Conservation (phyloP, 768 basidiomycete genomes). For the Termitomyces sp. region DNA sequence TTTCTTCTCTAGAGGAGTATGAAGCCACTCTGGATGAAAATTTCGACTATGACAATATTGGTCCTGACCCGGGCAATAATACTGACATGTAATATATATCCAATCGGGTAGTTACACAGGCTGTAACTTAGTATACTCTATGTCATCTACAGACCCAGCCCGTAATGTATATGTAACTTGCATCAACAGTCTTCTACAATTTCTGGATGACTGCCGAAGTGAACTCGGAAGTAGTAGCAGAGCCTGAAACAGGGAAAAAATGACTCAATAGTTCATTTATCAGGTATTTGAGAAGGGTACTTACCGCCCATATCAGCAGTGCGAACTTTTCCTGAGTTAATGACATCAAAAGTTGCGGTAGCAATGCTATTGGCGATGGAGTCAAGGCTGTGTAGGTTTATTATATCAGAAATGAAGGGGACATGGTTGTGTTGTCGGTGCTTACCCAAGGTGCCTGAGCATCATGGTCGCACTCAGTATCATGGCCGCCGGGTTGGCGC, state of each 20-base stretch:
- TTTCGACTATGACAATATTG: constrained; percentile 39
- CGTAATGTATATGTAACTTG: not conserved
- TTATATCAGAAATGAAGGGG: not conserved
- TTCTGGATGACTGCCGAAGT: constrained; percentile 88
- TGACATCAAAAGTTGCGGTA: constrained; percentile 86
- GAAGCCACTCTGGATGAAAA: constrained; percentile 47
- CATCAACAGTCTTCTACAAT: constrained; percentile 31
- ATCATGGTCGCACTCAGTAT: constrained; percentile 97
- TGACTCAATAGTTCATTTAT: constrained; percentile 1
- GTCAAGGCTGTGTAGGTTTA: constrained; percentile 62
- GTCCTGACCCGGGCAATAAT: constrained; percentile 16
- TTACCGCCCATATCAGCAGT: constrained; percentile 95
- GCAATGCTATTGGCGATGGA: constrained; percentile 92
- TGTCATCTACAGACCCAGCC: constrained; percentile 13
- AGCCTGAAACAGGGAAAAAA: constrained; percentile 47
- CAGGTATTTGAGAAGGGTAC: constrained; percentile 19
- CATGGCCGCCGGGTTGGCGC: constrained; percentile 96
- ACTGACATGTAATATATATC: constrained; percentile 7
- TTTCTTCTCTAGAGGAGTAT: constrained; percentile 43
- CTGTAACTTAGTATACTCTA: constrained; percentile 11
- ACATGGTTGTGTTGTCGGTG: not conserved
- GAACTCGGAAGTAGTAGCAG: constrained; percentile 91
- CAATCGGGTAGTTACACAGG: constrained; percentile 11
- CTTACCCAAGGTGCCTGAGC: constrained; percentile 91
- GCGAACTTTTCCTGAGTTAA: constrained; percentile 81